Evolutionary conservation across 768 basidiomycete genomes (phyloP).

Genomic region (Lentinula sp.): DNA sequence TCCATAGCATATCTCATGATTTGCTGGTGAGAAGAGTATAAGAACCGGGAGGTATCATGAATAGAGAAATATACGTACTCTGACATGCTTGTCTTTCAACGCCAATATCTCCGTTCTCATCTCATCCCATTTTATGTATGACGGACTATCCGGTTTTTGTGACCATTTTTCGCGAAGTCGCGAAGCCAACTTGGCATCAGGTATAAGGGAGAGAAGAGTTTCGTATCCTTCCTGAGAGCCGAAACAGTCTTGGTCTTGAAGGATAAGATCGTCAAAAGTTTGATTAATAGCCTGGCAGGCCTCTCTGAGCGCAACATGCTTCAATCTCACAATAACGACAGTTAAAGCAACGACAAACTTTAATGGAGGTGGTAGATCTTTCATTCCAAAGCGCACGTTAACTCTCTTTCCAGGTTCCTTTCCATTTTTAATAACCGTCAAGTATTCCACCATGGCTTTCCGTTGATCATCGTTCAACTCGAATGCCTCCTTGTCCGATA

Average conservation of each 20-base stretch:
- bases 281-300: conserved; percentile 43
- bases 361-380: conserved; percentile 67
- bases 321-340: neutral
- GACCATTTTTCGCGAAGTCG: conserved; percentile 57
- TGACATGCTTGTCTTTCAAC: conserved; percentile 22
- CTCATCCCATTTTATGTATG: conserved; percentile 71
- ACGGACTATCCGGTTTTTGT: conserved; percentile 42
- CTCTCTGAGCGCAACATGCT: conserved; percentile 20
- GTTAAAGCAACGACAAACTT: conserved; percentile 30
- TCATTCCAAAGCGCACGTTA: conserved; percentile 49
- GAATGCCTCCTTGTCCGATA: conserved; percentile 85
- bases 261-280: conserved; percentile 61
- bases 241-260: conserved; percentile 86
- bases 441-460: conserved; percentile 77
- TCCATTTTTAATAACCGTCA: conserved; percentile 79
- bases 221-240: conserved; percentile 63
- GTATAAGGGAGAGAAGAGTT: conserved; percentile 66
- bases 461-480: conserved; percentile 89
- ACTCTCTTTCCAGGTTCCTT: conserved; percentile 81
- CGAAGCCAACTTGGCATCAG: conserved; percentile 47
- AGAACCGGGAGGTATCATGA: conserved; percentile 10
- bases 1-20: conserved; percentile 49
- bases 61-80: conserved; percentile 19
- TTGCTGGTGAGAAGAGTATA: conserved; percentile 18
- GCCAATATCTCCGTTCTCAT: conserved; percentile 37